Base-by-base conservation (phyloP, 257 asterid species). In the Solanum ossicruentum region DNA sequence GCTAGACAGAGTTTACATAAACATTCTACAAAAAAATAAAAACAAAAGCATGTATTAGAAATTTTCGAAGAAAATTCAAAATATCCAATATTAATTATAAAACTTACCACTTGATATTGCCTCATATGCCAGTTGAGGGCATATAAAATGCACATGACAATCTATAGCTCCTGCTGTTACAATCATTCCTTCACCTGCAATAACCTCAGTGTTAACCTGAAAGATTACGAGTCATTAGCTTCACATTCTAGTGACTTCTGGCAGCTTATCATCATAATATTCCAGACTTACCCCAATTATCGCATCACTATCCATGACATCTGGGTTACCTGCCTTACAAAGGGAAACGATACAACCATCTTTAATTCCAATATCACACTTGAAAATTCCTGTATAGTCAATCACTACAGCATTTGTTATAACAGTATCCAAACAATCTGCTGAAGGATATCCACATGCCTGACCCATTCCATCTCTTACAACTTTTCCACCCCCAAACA, bases 401-500 rank as follows among this genome's bases (percentile, higher is more conserved):
- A 96, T 89, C 41, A 96, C 87, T 79, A 95, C 91, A 85, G 98
- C 98, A 88, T 96, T 96, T 84, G 98, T 96, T 85, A 96, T 96
- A 78, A 96, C 98, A 69, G 98, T 93, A 86, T 95, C 98, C 92
- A 96, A 89, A 87, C 93, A 93, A 84, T 84, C 88, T 82, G 45
- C 54, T 54, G 93, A 85, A 60, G 84, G 60, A 90, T 91, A 92
- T 87, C 97, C 98, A 90, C 92, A 89, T 23, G 95, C 95, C 86
- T 96, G 98, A 51, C 99, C 99, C 98, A 91, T 93, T 89, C 99
- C 98, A 78, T 96, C 97, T 65, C 99, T 91, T 77, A 96, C 83
- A 85, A 93, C 98, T 86, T 96, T 95, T 87, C 99, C 98, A 86
- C 99, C 99, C 51, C 99, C 99, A 87, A 96, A 96, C 81, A 96